Percentiles rank a stretch among this genome's conserved stretches.
phyloP scores from a whole-genome alignment of 139 green algal species.

The Picochlorum sp. region DNA sequence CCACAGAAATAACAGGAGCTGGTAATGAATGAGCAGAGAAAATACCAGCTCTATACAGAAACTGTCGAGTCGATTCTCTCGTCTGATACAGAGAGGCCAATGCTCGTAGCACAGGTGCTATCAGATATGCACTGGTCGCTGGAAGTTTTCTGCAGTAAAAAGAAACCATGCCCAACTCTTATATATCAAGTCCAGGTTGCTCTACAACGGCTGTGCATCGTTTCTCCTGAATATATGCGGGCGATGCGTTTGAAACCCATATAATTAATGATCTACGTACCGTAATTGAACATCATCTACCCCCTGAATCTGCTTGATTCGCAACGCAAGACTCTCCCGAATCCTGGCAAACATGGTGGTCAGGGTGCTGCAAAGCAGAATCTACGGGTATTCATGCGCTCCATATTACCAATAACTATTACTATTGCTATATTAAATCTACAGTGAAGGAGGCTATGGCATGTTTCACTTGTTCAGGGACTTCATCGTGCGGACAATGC shows the following conservation, averaged over 20 bases:
- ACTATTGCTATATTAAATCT: not conserved
- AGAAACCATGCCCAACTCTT: too few species aligned
- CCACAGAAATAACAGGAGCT: constrained; percentile 22
- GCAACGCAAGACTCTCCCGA: constrained; percentile 1
- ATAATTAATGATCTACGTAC: not conserved
- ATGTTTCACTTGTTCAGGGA: constrained; percentile 57
- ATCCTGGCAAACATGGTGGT: not conserved
- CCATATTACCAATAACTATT: not conserved
- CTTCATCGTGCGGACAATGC: constrained; percentile 82
- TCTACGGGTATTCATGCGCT: not conserved
- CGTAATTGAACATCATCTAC: constrained; percentile 5
- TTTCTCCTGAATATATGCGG: too few species aligned
- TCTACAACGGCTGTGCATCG: too few species aligned
- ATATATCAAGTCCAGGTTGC: too few species aligned
- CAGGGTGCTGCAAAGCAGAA: too few species aligned
- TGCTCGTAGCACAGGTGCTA: constrained; percentile 20
- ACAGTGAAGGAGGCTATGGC: constrained; percentile 39
- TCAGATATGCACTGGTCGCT: constrained; percentile 8
- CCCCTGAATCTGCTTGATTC: constrained; percentile 11
- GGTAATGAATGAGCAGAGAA: constrained; percentile 18
- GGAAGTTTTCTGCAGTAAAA: constrained; percentile 17
- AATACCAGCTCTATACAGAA: constrained; percentile 25
- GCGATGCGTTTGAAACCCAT: too few species aligned
- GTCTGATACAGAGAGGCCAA: constrained; percentile 8
- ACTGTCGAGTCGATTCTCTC: constrained; percentile 9